Conservation (phyloP, 768 basidiomycete species). For the Pholiota microspora region DNA sequence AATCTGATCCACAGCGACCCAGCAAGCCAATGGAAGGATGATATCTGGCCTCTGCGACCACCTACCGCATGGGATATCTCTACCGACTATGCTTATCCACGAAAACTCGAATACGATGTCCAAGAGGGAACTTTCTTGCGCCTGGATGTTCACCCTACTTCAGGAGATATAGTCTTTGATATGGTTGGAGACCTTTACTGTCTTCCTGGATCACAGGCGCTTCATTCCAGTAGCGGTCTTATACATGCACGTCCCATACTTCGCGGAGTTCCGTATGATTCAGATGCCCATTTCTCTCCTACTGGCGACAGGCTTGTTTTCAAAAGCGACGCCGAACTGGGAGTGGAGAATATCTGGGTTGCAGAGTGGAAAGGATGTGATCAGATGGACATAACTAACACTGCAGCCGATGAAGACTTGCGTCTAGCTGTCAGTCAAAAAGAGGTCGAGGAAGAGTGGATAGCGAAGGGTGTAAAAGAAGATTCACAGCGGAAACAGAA, state of each 20-base stretch:
- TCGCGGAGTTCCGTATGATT: constrained; percentile 64
- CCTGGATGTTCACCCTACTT: constrained; percentile 67
- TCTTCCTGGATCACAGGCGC: constrained; percentile 43
- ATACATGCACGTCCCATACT: constrained; percentile 56
- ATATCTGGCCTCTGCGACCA: constrained; percentile 62
- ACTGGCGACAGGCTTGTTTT: constrained; percentile 63
- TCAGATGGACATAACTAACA: constrained; percentile 48
- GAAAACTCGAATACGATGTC: constrained; percentile 65
- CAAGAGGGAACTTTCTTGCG: constrained; percentile 75
- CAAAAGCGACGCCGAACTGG: constrained; percentile 69
- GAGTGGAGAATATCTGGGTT: constrained; percentile 76
- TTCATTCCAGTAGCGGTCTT: constrained; percentile 18
- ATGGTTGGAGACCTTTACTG: constrained; percentile 77
- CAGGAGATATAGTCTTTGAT: constrained; percentile 73
- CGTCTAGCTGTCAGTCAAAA: constrained; percentile 32
- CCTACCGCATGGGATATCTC: constrained; percentile 73
- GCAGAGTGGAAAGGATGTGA: constrained; percentile 66
- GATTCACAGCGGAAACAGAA: constrained; percentile 42
- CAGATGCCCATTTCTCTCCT: constrained; percentile 74
- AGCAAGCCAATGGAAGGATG: constrained; percentile 41
- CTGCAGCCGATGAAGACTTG: constrained; percentile 26
- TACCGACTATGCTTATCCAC: constrained; percentile 68
- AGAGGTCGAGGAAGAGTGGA: constrained; percentile 41
- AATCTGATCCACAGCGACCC: constrained; percentile 24
- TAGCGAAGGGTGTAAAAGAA: constrained; percentile 51